These are phyloP conservation scores for Cladosporium sp. DNA, from an alignment of 2,329 filamentous ascomycete genomes.

Conservation along the genomic window DNA sequence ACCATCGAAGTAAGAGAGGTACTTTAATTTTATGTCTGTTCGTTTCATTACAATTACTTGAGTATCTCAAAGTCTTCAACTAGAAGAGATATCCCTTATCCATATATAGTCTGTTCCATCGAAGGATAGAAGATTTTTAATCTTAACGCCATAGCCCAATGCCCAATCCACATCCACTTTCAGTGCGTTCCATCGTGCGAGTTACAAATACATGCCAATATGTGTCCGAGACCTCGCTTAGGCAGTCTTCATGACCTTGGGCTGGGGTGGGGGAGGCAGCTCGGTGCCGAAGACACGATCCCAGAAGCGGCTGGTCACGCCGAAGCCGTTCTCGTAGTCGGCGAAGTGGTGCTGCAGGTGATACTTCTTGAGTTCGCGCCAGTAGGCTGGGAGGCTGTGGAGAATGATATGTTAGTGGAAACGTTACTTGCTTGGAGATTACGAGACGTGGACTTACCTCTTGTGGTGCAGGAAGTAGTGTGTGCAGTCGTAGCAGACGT, in stretches of 20 bases:
- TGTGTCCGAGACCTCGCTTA: not conserved
- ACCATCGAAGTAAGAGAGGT: too few relatives aligned
- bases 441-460: slow-evolving; percentile 53
- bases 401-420: slow-evolving; percentile 12
- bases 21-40: too few relatives aligned
- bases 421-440: too few relatives aligned
- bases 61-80: too few relatives aligned
- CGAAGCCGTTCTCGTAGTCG: slow-evolving; percentile 96
- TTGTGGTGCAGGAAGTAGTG: slow-evolving; percentile 98
- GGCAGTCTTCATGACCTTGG: slow-evolving; percentile 46
- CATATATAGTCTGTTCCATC: not conserved
- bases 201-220: too few relatives aligned
- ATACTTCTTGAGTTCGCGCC: slow-evolving; percentile 92
- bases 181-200: too few relatives aligned
- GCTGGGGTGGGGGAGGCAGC: slow-evolving; percentile 50
- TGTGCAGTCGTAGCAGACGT: slow-evolving; percentile 93
- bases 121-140: too few relatives aligned
- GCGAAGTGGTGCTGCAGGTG: slow-evolving; percentile 96
- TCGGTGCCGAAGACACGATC: slow-evolving; percentile 88
- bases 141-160: too few relatives aligned
- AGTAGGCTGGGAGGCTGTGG: slow-evolving; percentile 72
- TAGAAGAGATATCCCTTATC: too few relatives aligned
- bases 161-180: too few relatives aligned
- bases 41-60: too few relatives aligned
- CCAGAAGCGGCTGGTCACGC: slow-evolving; percentile 96